Conservation (phyloP, 164 flowering plant genomes). For the Aristolochia californica region DNA sequence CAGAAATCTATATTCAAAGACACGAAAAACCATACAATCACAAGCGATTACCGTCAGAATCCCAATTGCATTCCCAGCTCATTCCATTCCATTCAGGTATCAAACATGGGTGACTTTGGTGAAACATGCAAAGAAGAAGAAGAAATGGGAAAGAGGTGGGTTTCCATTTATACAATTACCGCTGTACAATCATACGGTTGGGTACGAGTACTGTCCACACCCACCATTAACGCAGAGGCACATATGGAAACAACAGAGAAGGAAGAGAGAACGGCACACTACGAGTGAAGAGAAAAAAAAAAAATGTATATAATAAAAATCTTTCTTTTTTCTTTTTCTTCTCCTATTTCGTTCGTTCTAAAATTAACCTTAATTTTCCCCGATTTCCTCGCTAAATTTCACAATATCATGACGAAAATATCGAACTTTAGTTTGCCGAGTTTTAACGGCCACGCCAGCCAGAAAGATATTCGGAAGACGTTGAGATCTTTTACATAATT, state of each 20-base stretch:
- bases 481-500: too few species aligned
- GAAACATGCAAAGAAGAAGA: slow-evolving; percentile 25
- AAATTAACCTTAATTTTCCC: too few species aligned
- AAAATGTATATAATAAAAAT: neutral
- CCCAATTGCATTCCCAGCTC: slow-evolving; percentile 16
- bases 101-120: slow-evolving; percentile 11
- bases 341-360: too few species aligned
- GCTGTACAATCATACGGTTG: slow-evolving; percentile 4
- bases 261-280: neutral
- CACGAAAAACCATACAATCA: slow-evolving; percentile 12
- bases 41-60: slow-evolving; percentile 16
- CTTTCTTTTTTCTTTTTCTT: too few species aligned
- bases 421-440: too few species aligned
- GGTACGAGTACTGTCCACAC: slow-evolving; percentile 2
- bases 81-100: slow-evolving; percentile 10
- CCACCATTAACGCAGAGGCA: slow-evolving; percentile 12
- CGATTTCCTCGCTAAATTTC: too few species aligned
- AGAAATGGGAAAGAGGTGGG: slow-evolving; percentile 1
- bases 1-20: slow-evolving; percentile 7
- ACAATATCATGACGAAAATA: too few species aligned
- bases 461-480: too few species aligned
- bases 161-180: slow-evolving; percentile 13
- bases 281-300: neutral
- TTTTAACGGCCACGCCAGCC: too few species aligned
- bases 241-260: neutral